Base-by-base conservation (phyloP, 2,329 filamentous ascomycete genomes). In the Ceratocystis variospora region DNA sequence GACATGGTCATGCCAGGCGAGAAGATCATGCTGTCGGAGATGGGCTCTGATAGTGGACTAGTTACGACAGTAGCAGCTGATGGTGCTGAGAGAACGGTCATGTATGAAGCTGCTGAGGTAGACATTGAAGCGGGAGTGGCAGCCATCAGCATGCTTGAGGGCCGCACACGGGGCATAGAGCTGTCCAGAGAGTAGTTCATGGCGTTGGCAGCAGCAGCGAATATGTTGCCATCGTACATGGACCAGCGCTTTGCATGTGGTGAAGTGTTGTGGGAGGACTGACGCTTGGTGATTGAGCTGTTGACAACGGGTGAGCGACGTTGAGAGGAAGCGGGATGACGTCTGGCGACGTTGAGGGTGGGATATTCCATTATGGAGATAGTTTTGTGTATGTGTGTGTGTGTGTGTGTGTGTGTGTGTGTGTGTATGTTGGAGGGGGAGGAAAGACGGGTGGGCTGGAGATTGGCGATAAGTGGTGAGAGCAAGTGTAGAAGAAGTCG, bases 161-260 rank as follows among this genome's bases (percentile, higher is more conserved):
- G 66, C 17, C 66, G 66, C 17, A 53, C 41, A 44, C 63, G 55
- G 10, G 61, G 61, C 61, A 65, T 59, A 10, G 53, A 31, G 25
- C 41, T 22, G 44, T 63, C 62, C 19, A 65, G 10, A 3, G 63
- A 61, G 46, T 57, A 55, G 50, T 66, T 63, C 33, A 45, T 63
- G 59, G 57, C 31, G 55, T 37, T 33, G 55, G 37, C 22, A 41
- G 62, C 62, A 25, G 55, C 19, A 25, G 62, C 45, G 25, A 64
- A 67, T 17, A 67, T 41, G 44, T 59, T 44, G 19, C 53, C 44
- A 44, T 64, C 62, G 33, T 67, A 67, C 66, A 67, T 67, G 57
- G 62, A 64, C 66, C 66, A 64, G 45, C 66, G 66, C 53, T 67
- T 64, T 53, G 66, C 64, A 37, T 57, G 48, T 10, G 62, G 66